Base-by-base conservation (phyloP, 352 stramenopile species). In the Phytopythium delawarense region DNA sequence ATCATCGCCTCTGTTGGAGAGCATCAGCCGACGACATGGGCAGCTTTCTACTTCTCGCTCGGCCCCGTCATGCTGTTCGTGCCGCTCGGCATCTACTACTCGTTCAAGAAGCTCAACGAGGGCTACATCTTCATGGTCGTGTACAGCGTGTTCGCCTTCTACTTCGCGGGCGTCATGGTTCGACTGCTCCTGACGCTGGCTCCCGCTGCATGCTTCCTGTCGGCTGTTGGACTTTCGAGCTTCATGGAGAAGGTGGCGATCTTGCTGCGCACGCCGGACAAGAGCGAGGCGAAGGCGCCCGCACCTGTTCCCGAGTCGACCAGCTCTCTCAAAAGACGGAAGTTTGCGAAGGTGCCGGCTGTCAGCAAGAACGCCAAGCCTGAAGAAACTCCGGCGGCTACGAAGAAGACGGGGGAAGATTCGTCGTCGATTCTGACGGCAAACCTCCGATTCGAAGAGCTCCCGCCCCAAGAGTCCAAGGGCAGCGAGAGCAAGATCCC, bases 1-100 rank as follows among this genome's bases (percentile, higher is more conserved):
- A 98, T 98, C 65, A 96, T 98, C 63, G 95, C 93, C 8, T 98
- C 91, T 0, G 94, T 98, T 2, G 84, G 85, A 11, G 95, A 98
- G 72, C 95, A 98, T 67, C 95, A 98, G 67, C 93, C 95, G 51
- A 96, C 95, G 35, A 79, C 88, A 18, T 98, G 91, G 92, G 88
- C 87, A 0, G 80, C 73, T 13, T 98, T 97, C 65, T 98, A 97
- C 72, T 83, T 97, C 60, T 89, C 96, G n/a, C 80, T 98, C 4
- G 91, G 96, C 30, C 84, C 93, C 25, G 68, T 84, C 8, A 85
- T 97, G 61, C 72, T 96, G 9, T 81, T 98, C 53, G 85, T 88
- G 55, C 95, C 94, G 7, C 66, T 98, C 4, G 95, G 95, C 7
- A 65, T 98, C 21, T 96, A 84, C 62, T 93, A 94, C 69, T 87